Evolutionary conservation across 2,329 filamentous ascomycete genomes (phyloP).

Genomic region (Venturia oleaginea): DNA sequence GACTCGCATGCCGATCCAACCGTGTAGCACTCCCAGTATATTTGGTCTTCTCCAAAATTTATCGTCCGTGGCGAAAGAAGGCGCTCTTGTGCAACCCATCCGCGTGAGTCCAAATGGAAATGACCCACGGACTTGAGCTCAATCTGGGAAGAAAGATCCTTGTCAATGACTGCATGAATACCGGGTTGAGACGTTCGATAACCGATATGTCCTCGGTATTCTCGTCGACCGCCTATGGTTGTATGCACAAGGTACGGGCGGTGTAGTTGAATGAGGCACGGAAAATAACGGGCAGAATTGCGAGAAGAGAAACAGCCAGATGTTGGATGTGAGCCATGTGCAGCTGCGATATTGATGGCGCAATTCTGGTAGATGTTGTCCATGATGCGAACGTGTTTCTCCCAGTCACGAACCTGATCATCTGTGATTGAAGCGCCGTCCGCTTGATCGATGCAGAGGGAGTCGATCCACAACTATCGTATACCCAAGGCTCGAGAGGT

Average conservation of each 20-base stretch:
- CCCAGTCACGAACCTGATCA: neutral
- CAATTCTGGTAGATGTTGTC: neutral
- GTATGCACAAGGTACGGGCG: no score
- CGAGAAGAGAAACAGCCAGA: neutral
- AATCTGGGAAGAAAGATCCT: neutral
- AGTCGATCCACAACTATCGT: neutral
- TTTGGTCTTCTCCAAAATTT: neutral
- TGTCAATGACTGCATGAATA: no score
- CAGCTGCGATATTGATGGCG: neutral
- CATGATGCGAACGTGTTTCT: neutral
- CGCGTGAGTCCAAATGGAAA: neutral
- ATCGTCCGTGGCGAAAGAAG: conserved; percentile 5
- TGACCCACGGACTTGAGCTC: neutral
- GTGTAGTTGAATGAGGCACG: no score
- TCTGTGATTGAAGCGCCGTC: neutral
- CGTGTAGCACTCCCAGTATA: conserved; percentile 1
- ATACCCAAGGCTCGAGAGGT: neutral
- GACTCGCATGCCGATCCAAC: neutral
- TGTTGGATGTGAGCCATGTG: neutral
- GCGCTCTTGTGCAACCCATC: conserved; percentile 11
- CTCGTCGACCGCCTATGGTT: no score
- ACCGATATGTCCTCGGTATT: neutral
- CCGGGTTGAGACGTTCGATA: neutral
- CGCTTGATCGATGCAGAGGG: conserved; percentile 2
- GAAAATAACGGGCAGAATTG: no score